Percentiles rank a stretch among this genome's conserved stretches.
Conservation (phyloP, 1,284 basidiomycete species). For the Wolfiporia cocos region DNA sequence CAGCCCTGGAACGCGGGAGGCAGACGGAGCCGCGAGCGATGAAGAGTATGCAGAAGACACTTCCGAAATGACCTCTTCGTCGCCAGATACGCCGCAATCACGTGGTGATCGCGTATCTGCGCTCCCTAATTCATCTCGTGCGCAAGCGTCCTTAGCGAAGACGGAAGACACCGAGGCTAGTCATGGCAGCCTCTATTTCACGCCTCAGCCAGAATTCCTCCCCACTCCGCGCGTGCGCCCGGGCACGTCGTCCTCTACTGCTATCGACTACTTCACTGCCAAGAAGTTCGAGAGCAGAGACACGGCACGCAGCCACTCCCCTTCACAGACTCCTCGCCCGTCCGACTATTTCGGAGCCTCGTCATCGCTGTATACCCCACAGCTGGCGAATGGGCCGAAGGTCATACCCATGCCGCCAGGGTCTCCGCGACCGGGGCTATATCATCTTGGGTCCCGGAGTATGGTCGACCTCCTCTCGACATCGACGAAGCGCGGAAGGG, state of each 20-base stretch:
- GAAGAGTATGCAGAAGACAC: constrained; percentile 31
- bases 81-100: constrained; percentile 10
- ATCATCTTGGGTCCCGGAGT: constrained; percentile 56
- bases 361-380: constrained; percentile 4
- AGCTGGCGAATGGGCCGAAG: constrained; percentile 5
- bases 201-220: constrained; percentile 14
- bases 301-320: constrained; percentile 8
- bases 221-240: constrained; percentile 11
- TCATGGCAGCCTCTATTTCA: constrained; percentile 15
- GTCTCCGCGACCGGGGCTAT: constrained; percentile 41
- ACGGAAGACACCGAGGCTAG: constrained; percentile 8
- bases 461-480: constrained; percentile 43
- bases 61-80: constrained; percentile 9
- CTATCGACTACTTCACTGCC: constrained; percentile 25
- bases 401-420: constrained; percentile 14
- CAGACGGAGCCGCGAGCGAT: constrained; percentile 22
- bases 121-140: constrained; percentile 21
- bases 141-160: constrained; percentile 12
- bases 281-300: constrained; percentile 15
- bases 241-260: constrained; percentile 11
- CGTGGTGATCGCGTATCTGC: constrained; percentile 10
- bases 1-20: constrained; percentile 24
- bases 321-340: constrained; percentile 31
- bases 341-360: constrained; percentile 15
- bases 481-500: constrained; percentile 24